Conservation (phyloP, 768 basidiomycete species). For the Calocera cornea region DNA sequence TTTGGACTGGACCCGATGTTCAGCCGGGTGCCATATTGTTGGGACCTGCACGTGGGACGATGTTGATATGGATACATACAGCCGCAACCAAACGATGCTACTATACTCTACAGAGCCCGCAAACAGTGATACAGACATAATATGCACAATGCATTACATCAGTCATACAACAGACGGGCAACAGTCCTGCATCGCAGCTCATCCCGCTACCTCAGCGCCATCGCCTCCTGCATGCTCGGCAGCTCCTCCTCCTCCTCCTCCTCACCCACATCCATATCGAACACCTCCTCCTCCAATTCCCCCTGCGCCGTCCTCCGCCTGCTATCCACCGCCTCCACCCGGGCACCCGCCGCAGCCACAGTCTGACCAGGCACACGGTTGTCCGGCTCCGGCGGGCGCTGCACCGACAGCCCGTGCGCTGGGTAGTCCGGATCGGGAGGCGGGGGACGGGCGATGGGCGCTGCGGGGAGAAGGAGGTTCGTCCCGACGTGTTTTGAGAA, state of each 20-base stretch:
- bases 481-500: not conserved
- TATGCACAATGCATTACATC: too few relatives aligned
- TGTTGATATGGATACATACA: too few relatives aligned
- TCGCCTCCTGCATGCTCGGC: not conserved
- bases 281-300: not conserved
- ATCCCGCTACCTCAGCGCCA: too few relatives aligned
- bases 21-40: too few relatives aligned
- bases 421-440: not conserved
- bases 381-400: not conserved
- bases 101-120: too few relatives aligned
- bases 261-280: constrained; percentile 1
- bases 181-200: too few relatives aligned
- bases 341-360: too few relatives aligned
- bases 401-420: not conserved
- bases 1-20: too few relatives aligned
- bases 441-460: not conserved
- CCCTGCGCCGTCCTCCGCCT: not conserved
- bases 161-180: not conserved
- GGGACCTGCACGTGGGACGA: too few relatives aligned
- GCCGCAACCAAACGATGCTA: too few relatives aligned
- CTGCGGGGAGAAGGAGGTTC: constrained; percentile 1
- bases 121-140: too few relatives aligned
- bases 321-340: too few relatives aligned
- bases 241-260: not conserved
- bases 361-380: not conserved